Evolutionary conservation across 1,284 basidiomycete species (phyloP).

Genomic region (Athelia sp.): DNA sequence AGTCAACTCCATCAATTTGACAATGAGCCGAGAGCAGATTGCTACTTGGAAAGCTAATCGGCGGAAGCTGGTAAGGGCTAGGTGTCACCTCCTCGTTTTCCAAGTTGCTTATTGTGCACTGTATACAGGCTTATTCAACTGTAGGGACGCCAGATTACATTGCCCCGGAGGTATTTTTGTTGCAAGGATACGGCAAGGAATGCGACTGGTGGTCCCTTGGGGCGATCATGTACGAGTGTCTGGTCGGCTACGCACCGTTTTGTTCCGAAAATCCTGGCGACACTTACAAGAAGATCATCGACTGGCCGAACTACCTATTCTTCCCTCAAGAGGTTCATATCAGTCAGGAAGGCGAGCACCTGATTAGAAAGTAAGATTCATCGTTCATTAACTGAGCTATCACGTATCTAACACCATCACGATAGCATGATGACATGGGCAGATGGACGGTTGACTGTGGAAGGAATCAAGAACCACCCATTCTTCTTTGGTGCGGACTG

Average conservation of each 20-base stretch:
- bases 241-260: conserved; percentile 97
- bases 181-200: conserved; percentile 97
- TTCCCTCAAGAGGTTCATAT: conserved; percentile 98
- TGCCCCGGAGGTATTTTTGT: conserved; percentile 96
- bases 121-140: conserved; percentile 85
- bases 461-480: conserved; percentile 90
- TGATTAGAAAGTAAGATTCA: conserved; percentile 69
- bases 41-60: conserved; percentile 99
- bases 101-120: too few species aligned
- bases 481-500: conserved; percentile 99
- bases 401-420: conserved; percentile 2
- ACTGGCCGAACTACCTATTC: conserved; percentile 87
- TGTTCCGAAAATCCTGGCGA: conserved; percentile 97
- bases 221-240: conserved; percentile 98
- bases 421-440: conserved; percentile 81
- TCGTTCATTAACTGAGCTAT: conserved; percentile 2
- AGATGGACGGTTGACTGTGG: conserved; percentile 73
- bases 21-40: conserved; percentile 93
- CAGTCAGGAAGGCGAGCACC: conserved; percentile 87
- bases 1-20: conserved; percentile 93
- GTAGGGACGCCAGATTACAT: conserved; percentile 95
- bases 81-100: too few species aligned
- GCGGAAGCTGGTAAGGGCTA: conserved; percentile 91
- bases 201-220: conserved; percentile 98
- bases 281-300: conserved; percentile 98